These are phyloP conservation scores for Mycena chlorophos DNA, from an alignment of 768 basidiomycete species.

Conservation along the genomic window DNA sequence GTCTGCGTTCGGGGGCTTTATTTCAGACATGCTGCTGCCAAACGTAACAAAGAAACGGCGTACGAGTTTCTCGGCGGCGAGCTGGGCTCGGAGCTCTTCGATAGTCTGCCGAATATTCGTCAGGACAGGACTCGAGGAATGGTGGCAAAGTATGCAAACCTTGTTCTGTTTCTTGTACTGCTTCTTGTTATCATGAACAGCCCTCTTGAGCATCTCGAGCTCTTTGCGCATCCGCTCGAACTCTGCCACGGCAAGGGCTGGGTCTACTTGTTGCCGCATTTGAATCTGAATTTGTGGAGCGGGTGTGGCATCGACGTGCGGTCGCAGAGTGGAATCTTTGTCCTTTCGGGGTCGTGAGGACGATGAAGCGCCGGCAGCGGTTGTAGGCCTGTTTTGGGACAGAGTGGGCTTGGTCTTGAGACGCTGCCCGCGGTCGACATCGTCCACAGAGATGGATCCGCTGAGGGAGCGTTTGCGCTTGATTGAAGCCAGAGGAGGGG, in stretches of 20 bases:
- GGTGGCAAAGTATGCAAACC: constrained; percentile 32
- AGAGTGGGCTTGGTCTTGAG: constrained; percentile 13
- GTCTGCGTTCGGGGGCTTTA: constrained; percentile 29
- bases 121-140: not conserved
- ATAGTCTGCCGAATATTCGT: constrained; percentile 40
- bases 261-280: not conserved
- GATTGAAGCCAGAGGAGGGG: constrained; percentile 2
- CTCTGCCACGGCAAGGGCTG: constrained; percentile 39
- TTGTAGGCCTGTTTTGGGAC: constrained; percentile 1
- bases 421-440: constrained; percentile 18
- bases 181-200: constrained; percentile 49
- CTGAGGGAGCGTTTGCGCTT: constrained; percentile 20
- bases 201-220: constrained; percentile 53
- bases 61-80: constrained; percentile 41
- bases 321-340: constrained; percentile 1
- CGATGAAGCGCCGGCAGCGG: constrained; percentile 5
- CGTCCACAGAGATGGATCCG: not conserved
- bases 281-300: constrained; percentile 5
- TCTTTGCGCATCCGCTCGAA: constrained; percentile 58
- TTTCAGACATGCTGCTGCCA: not conserved
- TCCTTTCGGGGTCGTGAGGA: constrained; percentile 10
- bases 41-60: not conserved
- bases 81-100: constrained; percentile 51
- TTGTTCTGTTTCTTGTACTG: constrained; percentile 55
- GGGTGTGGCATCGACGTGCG: not conserved